A percentile compares a stretch with the other conserved stretches of the same genome.
Evolutionary conservation across 306 rosid genomes (phyloP).

Genomic region (Glycine latifolia): DNA sequence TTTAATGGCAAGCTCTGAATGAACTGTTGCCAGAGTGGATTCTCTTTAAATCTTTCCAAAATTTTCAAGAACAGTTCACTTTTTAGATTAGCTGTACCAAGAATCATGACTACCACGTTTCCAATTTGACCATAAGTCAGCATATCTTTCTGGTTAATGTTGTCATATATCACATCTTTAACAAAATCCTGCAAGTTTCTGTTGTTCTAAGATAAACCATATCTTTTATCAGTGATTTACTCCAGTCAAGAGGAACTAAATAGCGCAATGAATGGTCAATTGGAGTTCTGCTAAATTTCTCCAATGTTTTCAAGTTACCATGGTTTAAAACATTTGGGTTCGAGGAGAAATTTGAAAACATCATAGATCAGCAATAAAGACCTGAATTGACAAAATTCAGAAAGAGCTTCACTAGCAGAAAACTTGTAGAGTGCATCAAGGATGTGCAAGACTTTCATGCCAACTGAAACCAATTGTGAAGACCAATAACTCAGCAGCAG

Average conservation of each 20-base stretch:
- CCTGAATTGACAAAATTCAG: conserved; percentile 44
- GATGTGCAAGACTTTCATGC: conserved; percentile 58
- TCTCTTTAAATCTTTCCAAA: conserved; percentile 35
- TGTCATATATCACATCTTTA: conserved; percentile 47
- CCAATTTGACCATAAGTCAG: conserved; percentile 48
- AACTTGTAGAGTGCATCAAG: conserved; percentile 53
- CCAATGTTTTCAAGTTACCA: conserved; percentile 28
- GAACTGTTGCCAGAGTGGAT: conserved; percentile 60
- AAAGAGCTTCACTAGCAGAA: conserved; percentile 24
- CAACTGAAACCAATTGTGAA: conserved; percentile 57
- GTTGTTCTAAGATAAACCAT: conserved; percentile 58
- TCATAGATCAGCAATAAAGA: conserved; percentile 55
- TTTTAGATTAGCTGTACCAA: conserved; percentile 52
- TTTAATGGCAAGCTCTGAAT: conserved; percentile 39
- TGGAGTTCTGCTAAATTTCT: conserved; percentile 40
- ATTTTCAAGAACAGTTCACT: conserved; percentile 36
- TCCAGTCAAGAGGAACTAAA: conserved; percentile 59
- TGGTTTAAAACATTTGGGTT: conserved; percentile 41
- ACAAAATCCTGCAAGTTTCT: conserved; percentile 45
- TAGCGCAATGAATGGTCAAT: conserved; percentile 27
- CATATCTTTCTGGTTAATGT: neutral
- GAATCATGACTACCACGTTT: conserved; percentile 53
- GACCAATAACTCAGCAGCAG: conserved; percentile 63
- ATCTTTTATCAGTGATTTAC: conserved; percentile 43
- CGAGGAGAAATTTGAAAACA: conserved; percentile 60